These are phyloP conservation scores for Buddleja alternifolia DNA, from an alignment of 257 asterid genomes.

Conservation along the genomic window DNA sequence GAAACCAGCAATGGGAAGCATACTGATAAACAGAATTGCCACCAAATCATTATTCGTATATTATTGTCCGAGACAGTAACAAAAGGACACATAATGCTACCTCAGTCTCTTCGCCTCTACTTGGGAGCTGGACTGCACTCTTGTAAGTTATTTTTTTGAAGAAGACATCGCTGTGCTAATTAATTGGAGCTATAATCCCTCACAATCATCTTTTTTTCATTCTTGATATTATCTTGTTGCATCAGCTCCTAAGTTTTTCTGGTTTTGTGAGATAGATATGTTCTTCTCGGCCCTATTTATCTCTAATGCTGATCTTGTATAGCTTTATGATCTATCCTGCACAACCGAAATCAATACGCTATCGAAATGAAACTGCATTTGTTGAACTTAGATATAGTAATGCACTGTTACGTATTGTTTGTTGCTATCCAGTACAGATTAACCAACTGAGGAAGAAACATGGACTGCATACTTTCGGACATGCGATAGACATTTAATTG, in stretches of 20 bases:
- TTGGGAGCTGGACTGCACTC: conserved; percentile 84
- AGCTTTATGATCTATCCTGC: too few species aligned
- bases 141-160: conserved; percentile 60
- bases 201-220: neutral
- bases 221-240: conserved; percentile 21
- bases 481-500: too few species aligned
- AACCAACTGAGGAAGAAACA: too few species aligned
- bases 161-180: neutral
- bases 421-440: too few species aligned
- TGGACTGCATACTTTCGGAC: too few species aligned
- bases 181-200: conserved; percentile 9
- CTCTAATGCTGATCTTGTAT: too few species aligned
- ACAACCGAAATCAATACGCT: too few species aligned
- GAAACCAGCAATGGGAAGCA: conserved; percentile 49
- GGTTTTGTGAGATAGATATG: too few species aligned
- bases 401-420: too few species aligned
- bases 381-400: too few species aligned
- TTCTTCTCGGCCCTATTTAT: conserved; percentile 2
- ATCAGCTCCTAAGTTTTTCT: neutral
- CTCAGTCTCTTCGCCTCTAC: conserved; percentile 83
- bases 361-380: too few species aligned
- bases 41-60: conserved; percentile 51
- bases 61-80: conserved; percentile 78
- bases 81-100: conserved; percentile 88
- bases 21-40: conserved; percentile 38